phyloP scores from a whole-genome alignment of 2,329 filamentous ascomycete genomes.

The Aspergillus sp. region DNA sequence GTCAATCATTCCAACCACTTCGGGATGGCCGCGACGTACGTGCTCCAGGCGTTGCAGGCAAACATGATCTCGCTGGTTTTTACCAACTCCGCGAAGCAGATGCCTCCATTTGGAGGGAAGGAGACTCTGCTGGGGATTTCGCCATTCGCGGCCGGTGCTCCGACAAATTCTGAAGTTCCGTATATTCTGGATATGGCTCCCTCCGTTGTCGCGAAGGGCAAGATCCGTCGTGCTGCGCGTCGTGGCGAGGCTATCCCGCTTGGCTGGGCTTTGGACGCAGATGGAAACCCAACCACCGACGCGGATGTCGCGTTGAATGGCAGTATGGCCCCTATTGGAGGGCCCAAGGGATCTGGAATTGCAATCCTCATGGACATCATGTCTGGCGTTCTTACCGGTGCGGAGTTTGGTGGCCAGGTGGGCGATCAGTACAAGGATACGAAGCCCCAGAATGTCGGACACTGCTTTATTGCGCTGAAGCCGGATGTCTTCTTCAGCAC shows the following conservation, averaged over 20 bases:
- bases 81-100: slow-evolving; percentile 69
- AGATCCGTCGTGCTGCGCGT: slow-evolving; percentile 45
- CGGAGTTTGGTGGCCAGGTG: slow-evolving; percentile 77
- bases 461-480: slow-evolving; percentile 70
- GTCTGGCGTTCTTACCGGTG: slow-evolving; percentile 70
- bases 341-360: slow-evolving; percentile 75
- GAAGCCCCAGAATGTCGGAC: slow-evolving; percentile 67
- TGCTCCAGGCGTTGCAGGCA: slow-evolving; percentile 72
- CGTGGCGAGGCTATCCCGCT: slow-evolving; percentile 44
- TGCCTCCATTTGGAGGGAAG: slow-evolving; percentile 69
- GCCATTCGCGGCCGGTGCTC: slow-evolving; percentile 73
- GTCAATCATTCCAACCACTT: slow-evolving; percentile 79
- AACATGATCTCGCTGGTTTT: slow-evolving; percentile 70
- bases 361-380: slow-evolving; percentile 89
- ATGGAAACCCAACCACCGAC: slow-evolving; percentile 68
- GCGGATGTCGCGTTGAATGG: slow-evolving; percentile 69
- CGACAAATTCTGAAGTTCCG: slow-evolving; percentile 56
- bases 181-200: slow-evolving; percentile 57
- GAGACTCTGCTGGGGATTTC: slow-evolving; percentile 71
- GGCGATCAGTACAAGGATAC: slow-evolving; percentile 73
- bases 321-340: slow-evolving; percentile 83
- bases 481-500: slow-evolving; percentile 71
- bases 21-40: slow-evolving; percentile 78
- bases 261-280: slow-evolving; percentile 71
- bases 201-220: slow-evolving; percentile 44